These are phyloP conservation scores for Pleurotus djamor DNA, from an alignment of 768 basidiomycete genomes.

Conservation along the genomic window DNA sequence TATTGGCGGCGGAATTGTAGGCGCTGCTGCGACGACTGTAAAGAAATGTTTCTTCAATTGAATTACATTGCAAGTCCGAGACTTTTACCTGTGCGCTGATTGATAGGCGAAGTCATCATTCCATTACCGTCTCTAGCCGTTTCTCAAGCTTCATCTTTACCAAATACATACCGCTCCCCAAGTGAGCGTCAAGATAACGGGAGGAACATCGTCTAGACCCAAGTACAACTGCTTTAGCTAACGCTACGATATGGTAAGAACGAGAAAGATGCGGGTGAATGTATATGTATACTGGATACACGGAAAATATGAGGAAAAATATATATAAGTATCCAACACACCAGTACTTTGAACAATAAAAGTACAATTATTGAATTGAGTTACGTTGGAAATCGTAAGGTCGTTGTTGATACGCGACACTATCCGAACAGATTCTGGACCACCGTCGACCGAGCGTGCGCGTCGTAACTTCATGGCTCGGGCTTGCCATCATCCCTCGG, in stretches of 20 bases:
- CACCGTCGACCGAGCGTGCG: neutral
- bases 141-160: neutral
- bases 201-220: neutral
- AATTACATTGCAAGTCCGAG: neutral
- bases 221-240: neutral
- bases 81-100: neutral
- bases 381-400: neutral
- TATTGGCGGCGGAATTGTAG: constrained; percentile 1
- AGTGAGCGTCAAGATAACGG: constrained; percentile 5
- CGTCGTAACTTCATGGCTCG: neutral
- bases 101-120: neutral
- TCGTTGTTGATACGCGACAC: neutral
- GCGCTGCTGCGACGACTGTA: neutral
- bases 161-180: neutral
- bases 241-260: neutral
- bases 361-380: neutral
- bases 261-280: neutral
- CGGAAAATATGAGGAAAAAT: neutral
- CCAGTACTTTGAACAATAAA: constrained; percentile 4
- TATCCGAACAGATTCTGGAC: neutral
- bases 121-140: neutral
- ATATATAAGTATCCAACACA: neutral
- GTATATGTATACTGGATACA: neutral
- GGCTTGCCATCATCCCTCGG: constrained; percentile 15
- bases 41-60: neutral